Base-by-base conservation (phyloP, 495 filamentous ascomycete genomes). In the Cercophora samala region DNA sequence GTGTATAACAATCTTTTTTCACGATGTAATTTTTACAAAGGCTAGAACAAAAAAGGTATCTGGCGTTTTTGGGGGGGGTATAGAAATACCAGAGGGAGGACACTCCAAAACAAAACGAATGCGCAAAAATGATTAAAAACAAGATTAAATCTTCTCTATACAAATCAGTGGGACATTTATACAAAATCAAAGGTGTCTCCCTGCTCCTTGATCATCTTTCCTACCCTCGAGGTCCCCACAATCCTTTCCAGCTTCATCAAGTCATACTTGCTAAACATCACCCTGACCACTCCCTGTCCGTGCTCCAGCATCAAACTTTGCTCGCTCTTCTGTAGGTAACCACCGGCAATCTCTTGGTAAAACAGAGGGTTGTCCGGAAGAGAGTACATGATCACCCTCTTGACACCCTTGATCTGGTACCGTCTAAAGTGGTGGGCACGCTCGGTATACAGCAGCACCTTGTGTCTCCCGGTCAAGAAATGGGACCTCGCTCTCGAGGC, bases 351-450 rank as follows among this genome's bases (percentile, higher is more conserved):
- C 81, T 99, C 95, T n/a, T 84, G 77, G 74, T 95, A 99, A 73
- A 98, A 97, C 6, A 82, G 71, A 53, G 91, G 88, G 72, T 97
- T 96, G 70, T 98, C 93, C 0, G 95, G 94, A 15, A 97, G 73
- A 1, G 87, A 88, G 75, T 98, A 99, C 81, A 96, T 88, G 53
- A 97, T 80, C 8, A 97, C 84, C 60, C 86, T 84, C 76, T 86
- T 88, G 25, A 93, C 93, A 13, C 95, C 95, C 42, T 87, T 83
- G 22, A 99, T 79, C 66, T 84, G 84, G 72, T 93, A 94, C 22
- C 96, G 85, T 25, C 91, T 83, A 82, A 98, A 99, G 76, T 99
- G 96, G 79, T 98, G 96, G 19, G 93, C 89, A 26, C 95, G 89
- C 76, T 94, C 93, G 9, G 93, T 93, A 77, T 98, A 98, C 19